Conservation (phyloP, 495 filamentous ascomycete genomes). For the Penicillium verhagenii region DNA sequence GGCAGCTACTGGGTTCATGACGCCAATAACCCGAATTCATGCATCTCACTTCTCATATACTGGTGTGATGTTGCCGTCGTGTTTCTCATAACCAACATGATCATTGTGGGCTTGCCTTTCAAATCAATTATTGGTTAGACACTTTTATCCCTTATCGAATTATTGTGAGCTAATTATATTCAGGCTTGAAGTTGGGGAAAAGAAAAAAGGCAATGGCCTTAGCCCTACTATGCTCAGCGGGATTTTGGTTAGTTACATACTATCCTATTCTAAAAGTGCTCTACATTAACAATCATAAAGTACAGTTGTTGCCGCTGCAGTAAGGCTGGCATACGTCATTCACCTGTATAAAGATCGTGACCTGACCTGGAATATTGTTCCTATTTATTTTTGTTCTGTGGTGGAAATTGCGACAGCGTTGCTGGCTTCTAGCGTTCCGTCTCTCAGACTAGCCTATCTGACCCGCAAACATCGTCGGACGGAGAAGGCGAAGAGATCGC, state of each 20-base stretch:
- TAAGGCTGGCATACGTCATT: conserved; percentile 1
- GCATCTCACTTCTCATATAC: conserved; percentile 1
- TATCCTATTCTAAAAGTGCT: not conserved
- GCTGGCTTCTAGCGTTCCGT: not conserved
- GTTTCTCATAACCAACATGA: conserved; percentile 1
- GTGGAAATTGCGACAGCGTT: conserved; percentile 7
- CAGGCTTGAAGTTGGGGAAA: not conserved
- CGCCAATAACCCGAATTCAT: not conserved
- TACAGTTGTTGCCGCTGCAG: conserved; percentile 1
- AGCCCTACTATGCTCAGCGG: not conserved
- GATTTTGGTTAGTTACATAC: not conserved
- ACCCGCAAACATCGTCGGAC: too few species aligned
- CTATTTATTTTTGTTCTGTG: not conserved
- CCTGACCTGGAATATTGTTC: not conserved
- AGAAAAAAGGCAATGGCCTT: not conserved
- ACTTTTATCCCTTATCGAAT: not conserved
- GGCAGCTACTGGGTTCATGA: not conserved
- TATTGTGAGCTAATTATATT: not conserved
- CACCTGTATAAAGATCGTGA: not conserved
- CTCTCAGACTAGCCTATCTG: too few species aligned
- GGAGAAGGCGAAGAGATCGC: too few species aligned
- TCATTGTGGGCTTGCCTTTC: not conserved
- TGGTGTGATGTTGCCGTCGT: conserved; percentile 6
- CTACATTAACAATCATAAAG: not conserved
- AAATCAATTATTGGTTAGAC: conserved; percentile 1